These are phyloP conservation scores for Chrysanthemum lavandulifolium DNA, from an alignment of 129 eudicot species.

Conservation along the genomic window DNA sequence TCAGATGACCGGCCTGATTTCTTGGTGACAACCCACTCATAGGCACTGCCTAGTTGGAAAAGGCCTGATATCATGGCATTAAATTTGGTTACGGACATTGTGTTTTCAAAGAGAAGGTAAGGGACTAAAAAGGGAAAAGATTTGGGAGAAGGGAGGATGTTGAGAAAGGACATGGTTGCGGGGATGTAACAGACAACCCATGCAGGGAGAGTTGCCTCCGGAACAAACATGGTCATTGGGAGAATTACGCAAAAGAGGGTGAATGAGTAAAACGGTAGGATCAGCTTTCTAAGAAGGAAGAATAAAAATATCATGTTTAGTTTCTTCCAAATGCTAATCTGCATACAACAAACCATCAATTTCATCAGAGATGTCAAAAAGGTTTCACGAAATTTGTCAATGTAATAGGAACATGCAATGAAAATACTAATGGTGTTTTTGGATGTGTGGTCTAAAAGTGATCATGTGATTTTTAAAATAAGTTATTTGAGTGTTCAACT, in stretches of 20 bases:
- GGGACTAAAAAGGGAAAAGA: constrained; percentile 93
- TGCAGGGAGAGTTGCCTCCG: constrained; percentile 88
- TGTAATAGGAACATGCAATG: too few relatives aligned
- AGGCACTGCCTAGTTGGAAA: constrained; percentile 90
- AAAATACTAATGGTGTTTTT: too few relatives aligned
- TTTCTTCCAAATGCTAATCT: constrained; percentile 95
- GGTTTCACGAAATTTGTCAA: too few relatives aligned
- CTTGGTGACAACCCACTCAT: constrained; percentile 96
- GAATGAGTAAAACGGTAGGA: constrained; percentile 87
- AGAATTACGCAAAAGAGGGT: constrained; percentile 90
- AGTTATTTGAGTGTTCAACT: too few relatives aligned
- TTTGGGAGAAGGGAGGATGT: constrained; percentile 87
- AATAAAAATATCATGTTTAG: constrained; percentile 76
- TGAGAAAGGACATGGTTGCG: constrained; percentile 78
- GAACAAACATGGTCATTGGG: constrained; percentile 95
- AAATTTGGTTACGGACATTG: constrained; percentile 96
- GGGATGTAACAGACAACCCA: constrained; percentile 95
- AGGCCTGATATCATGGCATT: constrained; percentile 97
- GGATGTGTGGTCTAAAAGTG: too few relatives aligned
- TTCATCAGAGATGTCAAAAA: neutral
- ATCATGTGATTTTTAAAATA: too few relatives aligned
- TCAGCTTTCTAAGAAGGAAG: constrained; percentile 78
- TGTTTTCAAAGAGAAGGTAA: constrained; percentile 86
- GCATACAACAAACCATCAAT: constrained; percentile 32
- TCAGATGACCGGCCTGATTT: constrained; percentile 95